Evolutionary conservation across 1,284 basidiomycete genomes (phyloP).

Genomic region (Leucoagaricus sp.): DNA sequence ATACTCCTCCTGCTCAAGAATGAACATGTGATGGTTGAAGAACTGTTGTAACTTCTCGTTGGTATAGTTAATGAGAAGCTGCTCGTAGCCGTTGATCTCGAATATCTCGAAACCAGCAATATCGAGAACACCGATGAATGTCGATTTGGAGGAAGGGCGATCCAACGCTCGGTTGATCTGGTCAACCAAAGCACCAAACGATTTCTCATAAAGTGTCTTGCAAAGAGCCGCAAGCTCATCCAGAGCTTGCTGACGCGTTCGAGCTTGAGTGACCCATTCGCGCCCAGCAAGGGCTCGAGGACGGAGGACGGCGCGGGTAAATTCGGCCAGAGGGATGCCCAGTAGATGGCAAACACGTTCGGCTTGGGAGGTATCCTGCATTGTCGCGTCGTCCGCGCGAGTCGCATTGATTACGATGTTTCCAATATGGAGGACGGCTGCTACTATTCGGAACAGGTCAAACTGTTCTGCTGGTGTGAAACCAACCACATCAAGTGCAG

Average conservation of each 20-base stretch:
- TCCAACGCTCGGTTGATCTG: slow-evolving; percentile 95
- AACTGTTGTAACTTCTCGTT: slow-evolving; percentile 98
- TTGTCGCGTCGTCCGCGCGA: slow-evolving; percentile 86
- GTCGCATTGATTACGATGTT: slow-evolving; percentile 88
- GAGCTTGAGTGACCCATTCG: slow-evolving; percentile 95
- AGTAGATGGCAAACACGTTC: slow-evolving; percentile 94
- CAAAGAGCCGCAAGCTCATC: slow-evolving; percentile 93
- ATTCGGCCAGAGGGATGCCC: slow-evolving; percentile 89
- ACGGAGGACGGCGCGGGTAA: slow-evolving; percentile 84
- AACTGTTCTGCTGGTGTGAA: slow-evolving; percentile 86
- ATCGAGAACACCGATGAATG: slow-evolving; percentile 98
- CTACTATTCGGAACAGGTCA: slow-evolving; percentile 93
- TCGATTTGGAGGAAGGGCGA: slow-evolving; percentile 88
- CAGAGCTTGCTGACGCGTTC: slow-evolving; percentile 89
- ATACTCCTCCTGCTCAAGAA: slow-evolving; percentile 99
- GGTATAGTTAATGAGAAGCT: slow-evolving; percentile 98
- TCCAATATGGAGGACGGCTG: slow-evolving; percentile 93
- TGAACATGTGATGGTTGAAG: slow-evolving; percentile 99
- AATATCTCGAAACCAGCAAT: slow-evolving; percentile 99
- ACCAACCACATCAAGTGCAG: slow-evolving; percentile 85
- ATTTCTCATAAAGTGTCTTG: slow-evolving; percentile 98
- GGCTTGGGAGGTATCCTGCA: slow-evolving; percentile 79
- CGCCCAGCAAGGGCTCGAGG: slow-evolving; percentile 93
- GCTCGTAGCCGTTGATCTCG: slow-evolving; percentile 91
- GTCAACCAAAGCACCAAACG: slow-evolving; percentile 92